Percentiles rank a stretch among this genome's conserved stretches.
phyloP scores from a whole-genome alignment of 495 filamentous ascomycete genomes.

The Xanthoparmelia taractica region DNA sequence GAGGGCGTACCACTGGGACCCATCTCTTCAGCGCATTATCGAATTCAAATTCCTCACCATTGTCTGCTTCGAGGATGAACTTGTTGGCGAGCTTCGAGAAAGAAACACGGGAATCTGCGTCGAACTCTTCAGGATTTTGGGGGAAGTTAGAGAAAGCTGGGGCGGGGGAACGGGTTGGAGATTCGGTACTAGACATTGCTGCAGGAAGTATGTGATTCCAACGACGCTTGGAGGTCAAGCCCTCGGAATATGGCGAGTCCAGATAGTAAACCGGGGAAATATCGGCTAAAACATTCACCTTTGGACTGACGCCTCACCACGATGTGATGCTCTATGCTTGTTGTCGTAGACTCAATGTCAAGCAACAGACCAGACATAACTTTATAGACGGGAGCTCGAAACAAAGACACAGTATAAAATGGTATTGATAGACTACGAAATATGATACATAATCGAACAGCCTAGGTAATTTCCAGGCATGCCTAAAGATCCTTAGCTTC shows the following conservation, averaged over 20 bases:
- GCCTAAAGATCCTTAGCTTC: neutral
- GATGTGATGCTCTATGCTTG: too few relatives aligned
- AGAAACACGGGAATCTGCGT: constrained; percentile 73
- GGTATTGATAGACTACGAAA: neutral
- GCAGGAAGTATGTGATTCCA: neutral
- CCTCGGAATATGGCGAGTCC: neutral
- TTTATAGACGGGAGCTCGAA: neutral
- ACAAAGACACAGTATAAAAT: neutral
- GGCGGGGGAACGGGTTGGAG: constrained; percentile 13
- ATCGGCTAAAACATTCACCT: neutral
- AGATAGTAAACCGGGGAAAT: neutral
- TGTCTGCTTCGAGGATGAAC: constrained; percentile 75
- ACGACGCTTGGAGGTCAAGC: neutral
- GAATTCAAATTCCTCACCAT: constrained; percentile 80
- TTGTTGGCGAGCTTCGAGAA: constrained; percentile 74
- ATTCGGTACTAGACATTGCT: constrained; percentile 9
- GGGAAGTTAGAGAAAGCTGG: constrained; percentile 47
- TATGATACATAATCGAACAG: too few relatives aligned
- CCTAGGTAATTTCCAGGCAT: too few relatives aligned
- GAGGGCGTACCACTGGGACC: constrained; percentile 58
- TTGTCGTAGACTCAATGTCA: neutral
- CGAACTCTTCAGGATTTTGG: constrained; percentile 65
- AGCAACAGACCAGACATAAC: neutral
- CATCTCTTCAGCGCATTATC: constrained; percentile 66
- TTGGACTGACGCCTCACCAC: too few relatives aligned